Base-by-base conservation (phyloP, 2,329 filamentous ascomycete species). In the Venturia nashicola region DNA sequence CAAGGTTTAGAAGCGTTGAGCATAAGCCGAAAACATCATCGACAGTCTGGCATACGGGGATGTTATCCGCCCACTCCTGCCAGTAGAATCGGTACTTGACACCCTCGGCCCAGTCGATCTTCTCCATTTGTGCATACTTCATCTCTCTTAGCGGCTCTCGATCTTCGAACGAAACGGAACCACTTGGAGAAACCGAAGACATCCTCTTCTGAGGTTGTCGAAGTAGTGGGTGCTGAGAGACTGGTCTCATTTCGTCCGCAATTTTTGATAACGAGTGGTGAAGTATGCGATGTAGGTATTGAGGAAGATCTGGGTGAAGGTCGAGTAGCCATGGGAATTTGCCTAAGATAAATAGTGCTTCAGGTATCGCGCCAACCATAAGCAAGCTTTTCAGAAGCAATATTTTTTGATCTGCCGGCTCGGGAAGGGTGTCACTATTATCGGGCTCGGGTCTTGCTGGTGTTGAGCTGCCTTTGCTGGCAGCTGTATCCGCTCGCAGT, bases 51-150 rank as follows among this genome's bases (percentile, higher is more conserved):
- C 94, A 99, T 23, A 96, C 78, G 0, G 94, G 95, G 57, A 99
- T 82, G 67, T 94, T 96, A 74, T 97, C 93, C 2, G 86, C 82
- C 94, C 94, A 99, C 69, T 97, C 94, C 65, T 96, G 91, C 86
- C 94, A 97, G 74, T 99, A 99, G 72, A 95, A 97, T 42, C 89
- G 85, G 73, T 97, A 97, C 62, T 89, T 81, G 14, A 79, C 84
- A n/a, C 83, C 82, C 68, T 91, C 90, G 69, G 96, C 92, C 5
- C 91, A 85, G 69, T 88, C 57, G 5, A 57, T 80, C 82, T 12
- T 90, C 90, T 72, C 91, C 91, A 20, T 84, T 79, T 57, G 86
- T 79, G 27, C 86, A 83, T 8, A 81, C 79, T 70, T 91, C 86
- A 69, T 95, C 89, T 5, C 77, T 75, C n/a, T 64, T 14, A 39